Evolutionary conservation across 352 stramenopile genomes (phyloP).

Genomic region (Saprolegnia diclina): DNA sequence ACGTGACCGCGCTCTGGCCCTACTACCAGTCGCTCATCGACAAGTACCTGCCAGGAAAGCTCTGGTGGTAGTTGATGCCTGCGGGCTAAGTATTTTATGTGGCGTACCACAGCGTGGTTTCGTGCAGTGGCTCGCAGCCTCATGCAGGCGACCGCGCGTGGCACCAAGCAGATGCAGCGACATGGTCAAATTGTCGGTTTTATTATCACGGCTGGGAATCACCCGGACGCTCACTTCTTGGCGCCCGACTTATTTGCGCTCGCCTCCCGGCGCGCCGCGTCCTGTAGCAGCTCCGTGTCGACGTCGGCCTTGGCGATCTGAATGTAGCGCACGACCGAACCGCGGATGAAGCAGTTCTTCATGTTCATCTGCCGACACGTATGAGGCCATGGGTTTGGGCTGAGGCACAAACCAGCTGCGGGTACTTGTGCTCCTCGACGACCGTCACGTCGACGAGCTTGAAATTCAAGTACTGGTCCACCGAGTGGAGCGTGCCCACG

Average conservation of each 20-base stretch:
- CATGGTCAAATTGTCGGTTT: no score
- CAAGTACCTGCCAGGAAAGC: constrained; percentile 82
- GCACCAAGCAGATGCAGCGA: no score
- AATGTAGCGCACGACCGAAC: constrained; percentile 98
- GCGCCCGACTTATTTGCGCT: constrained; percentile 39
- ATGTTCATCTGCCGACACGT: constrained; percentile 74
- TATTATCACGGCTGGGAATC: no score
- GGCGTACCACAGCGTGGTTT: background rate
- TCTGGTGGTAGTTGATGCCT: constrained; percentile 49
- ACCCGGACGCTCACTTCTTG: constrained; percentile 1
- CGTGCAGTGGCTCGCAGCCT: no score
- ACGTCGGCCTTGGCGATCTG: constrained; percentile 95
- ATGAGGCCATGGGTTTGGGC: no score
- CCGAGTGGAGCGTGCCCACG: constrained; percentile 94
- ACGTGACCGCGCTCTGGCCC: constrained; percentile 83
- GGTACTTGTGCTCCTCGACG: constrained; percentile 94
- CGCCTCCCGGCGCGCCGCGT: constrained; percentile 61
- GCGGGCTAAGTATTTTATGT: background rate
- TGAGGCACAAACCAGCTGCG: constrained; percentile 96
- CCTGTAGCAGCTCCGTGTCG: constrained; percentile 94
- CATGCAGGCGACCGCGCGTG: no score
- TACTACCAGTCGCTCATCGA: constrained; percentile 90
- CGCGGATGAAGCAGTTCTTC: constrained; percentile 98
- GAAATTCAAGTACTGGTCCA: constrained; percentile 99
- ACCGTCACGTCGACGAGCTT: constrained; percentile 96